Evolutionary conservation across 768 basidiomycete genomes (phyloP).

Genomic region (Albatrellus ellisii): DNA sequence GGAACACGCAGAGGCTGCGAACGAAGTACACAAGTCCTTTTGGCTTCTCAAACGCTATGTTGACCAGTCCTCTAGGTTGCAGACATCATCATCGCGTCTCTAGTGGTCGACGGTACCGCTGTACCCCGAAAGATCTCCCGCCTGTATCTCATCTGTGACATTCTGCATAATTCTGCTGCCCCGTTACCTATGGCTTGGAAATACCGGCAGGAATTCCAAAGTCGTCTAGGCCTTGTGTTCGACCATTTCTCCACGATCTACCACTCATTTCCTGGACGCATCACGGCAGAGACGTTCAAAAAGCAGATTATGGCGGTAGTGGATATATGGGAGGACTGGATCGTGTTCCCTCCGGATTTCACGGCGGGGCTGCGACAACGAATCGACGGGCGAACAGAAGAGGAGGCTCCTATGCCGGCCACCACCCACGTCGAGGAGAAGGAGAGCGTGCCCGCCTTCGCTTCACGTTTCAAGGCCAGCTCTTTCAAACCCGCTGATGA

Average conservation of each 20-base stretch:
- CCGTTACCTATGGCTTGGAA: constrained; percentile 95
- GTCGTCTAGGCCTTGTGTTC: constrained; percentile 84
- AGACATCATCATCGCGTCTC: constrained; percentile 81
- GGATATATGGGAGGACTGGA: constrained; percentile 98
- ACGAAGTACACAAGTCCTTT: constrained; percentile 43
- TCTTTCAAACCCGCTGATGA: constrained; percentile 62
- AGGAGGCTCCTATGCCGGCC: constrained; percentile 14
- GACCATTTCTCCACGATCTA: constrained; percentile 92
- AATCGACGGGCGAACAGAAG: constrained; percentile 47
- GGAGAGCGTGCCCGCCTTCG: constrained; percentile 18
- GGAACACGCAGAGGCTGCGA: constrained; percentile 91
- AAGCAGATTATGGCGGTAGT: constrained; percentile 81
- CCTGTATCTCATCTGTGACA: constrained; percentile 92
- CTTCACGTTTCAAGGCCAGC: constrained; percentile 65
- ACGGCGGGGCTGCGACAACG: constrained; percentile 59
- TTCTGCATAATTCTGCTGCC: constrained; percentile 93
- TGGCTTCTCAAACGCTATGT: neutral
- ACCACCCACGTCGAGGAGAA: constrained; percentile 15
- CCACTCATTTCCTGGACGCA: constrained; percentile 89
- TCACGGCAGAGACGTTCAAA: constrained; percentile 94
- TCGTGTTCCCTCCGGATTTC: constrained; percentile 85
- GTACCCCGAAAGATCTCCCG: constrained; percentile 97
- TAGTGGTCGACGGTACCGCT: constrained; percentile 83
- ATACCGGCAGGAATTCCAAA: constrained; percentile 90
- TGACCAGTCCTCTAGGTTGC: constrained; percentile 42